Percentiles rank a stretch among this genome's conserved stretches.
These are phyloP conservation scores for Quercus glauca DNA, from an alignment of 306 rosid species.

Conservation along the genomic window DNA sequence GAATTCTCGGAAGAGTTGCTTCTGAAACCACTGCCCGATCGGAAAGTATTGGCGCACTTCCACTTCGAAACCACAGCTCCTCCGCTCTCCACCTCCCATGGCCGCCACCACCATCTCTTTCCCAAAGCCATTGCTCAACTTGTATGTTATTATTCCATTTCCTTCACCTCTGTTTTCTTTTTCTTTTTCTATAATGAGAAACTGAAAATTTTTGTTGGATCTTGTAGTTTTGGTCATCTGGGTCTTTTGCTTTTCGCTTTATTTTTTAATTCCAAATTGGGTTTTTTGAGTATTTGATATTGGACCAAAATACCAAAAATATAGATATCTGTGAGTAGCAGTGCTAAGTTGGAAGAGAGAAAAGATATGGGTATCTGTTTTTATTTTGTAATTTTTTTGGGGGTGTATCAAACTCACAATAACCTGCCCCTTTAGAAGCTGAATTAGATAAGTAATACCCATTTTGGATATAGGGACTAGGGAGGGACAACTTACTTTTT, in stretches of 20 bases:
- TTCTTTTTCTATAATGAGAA: background rate
- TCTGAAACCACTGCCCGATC: constrained; percentile 83
- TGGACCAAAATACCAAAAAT: too few relatives aligned
- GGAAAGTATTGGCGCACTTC: constrained; percentile 85
- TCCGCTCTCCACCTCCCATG: constrained; percentile 49
- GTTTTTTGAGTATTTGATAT: too few relatives aligned
- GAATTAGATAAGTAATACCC: too few relatives aligned
- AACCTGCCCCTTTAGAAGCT: too few relatives aligned
- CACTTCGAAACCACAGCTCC: constrained; percentile 70
- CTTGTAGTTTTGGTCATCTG: background rate
- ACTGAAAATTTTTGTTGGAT: background rate
- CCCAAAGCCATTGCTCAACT: constrained; percentile 92
- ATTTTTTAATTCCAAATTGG: too few relatives aligned
- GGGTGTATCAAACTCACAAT: too few relatives aligned
- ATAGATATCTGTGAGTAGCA: too few relatives aligned
- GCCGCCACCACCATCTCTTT: constrained; percentile 85
- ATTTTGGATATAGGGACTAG: too few relatives aligned
- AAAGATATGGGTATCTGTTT: too few relatives aligned
- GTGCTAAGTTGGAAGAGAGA: too few relatives aligned
- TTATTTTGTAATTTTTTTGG: too few relatives aligned
- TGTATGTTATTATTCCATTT: constrained; percentile 36
- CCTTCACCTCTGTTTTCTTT: background rate
- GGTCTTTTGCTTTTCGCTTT: background rate
- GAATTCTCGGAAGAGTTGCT: constrained; percentile 86
- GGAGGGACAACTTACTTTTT: too few relatives aligned